Conservation (phyloP, 306 rosid genomes). For the Prunus mume region DNA sequence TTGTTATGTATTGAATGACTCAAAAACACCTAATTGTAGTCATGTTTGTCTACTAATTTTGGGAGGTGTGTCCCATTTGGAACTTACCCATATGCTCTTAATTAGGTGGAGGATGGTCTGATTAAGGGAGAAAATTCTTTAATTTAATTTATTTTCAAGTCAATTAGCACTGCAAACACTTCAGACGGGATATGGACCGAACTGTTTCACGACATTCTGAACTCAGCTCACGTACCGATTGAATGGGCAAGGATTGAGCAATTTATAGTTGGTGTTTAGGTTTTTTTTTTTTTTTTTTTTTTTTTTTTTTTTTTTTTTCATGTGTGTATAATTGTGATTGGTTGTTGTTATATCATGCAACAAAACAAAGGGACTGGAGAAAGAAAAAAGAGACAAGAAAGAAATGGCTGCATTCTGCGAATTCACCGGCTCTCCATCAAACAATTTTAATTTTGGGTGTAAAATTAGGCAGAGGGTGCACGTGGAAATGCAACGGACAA, state of each 20-base stretch:
- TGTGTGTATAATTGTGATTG: neutral
- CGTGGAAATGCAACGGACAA: constrained; percentile 26
- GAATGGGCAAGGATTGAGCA: neutral
- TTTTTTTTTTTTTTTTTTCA: neutral
- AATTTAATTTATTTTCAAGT: neutral
- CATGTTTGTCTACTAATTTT: constrained; percentile 51
- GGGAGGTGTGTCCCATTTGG: constrained; percentile 52
- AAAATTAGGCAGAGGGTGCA: constrained; percentile 10
- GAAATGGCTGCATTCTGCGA: constrained; percentile 18
- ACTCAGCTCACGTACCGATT: too few relatives aligned
- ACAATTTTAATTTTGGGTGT: neutral
- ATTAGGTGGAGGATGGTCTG: constrained; percentile 33
- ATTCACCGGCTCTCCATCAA: neutral
- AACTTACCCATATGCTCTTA: constrained; percentile 34
- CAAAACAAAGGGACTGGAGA: neutral
- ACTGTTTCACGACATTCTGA: too few relatives aligned
- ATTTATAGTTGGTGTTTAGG: neutral
- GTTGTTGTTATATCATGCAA: neutral
- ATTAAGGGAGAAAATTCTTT: neutral
- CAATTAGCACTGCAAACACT: too few relatives aligned
- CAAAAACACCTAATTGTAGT: constrained; percentile 73
- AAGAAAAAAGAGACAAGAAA: neutral
- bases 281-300: neutral
- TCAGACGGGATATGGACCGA: too few relatives aligned
- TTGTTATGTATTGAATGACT: constrained; percentile 52